These are phyloP conservation scores for Plantago major DNA, from an alignment of 257 asterid species.

Conservation along the genomic window DNA sequence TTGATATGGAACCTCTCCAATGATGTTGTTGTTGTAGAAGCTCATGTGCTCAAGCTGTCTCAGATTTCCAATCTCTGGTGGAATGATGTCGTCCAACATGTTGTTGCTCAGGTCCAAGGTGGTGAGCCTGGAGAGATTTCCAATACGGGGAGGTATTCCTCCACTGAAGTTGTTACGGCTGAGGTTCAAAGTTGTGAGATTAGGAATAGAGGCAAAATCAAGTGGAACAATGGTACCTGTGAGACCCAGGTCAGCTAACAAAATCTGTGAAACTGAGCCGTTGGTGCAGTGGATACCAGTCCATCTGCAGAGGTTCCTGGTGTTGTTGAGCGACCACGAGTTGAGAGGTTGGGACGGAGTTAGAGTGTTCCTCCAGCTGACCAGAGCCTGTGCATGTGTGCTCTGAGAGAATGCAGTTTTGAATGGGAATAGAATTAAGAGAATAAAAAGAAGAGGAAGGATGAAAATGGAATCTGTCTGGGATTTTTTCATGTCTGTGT, in stretches of 20 bases:
- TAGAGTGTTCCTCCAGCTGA: constrained; percentile 53
- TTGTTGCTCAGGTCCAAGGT: constrained; percentile 72
- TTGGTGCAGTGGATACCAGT: constrained; percentile 45
- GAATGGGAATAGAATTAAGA: constrained; percentile 26
- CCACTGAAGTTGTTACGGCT: constrained; percentile 47
- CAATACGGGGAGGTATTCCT: constrained; percentile 58
- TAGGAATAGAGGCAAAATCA: constrained; percentile 39
- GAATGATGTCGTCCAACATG: constrained; percentile 33
- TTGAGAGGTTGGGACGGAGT: constrained; percentile 30
- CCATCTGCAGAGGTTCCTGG: constrained; percentile 62
- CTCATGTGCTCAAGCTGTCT: constrained; percentile 39
- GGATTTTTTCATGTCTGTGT: constrained; percentile 29
- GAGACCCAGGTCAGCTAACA: constrained; percentile 34
- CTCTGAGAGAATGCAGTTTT: constrained; percentile 28
- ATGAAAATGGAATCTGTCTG: not conserved
- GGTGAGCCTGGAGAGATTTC: constrained; percentile 39
- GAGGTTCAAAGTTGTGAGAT: constrained; percentile 39
- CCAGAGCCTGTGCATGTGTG: constrained; percentile 57
- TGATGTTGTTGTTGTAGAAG: constrained; percentile 50
- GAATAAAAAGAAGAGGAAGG: constrained; percentile 8
- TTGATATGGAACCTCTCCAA: constrained; percentile 55
- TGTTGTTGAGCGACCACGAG: constrained; percentile 56
- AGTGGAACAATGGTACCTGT: constrained; percentile 40
- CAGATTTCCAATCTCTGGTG: constrained; percentile 60
- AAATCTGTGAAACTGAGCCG: constrained; percentile 42